Evolutionary conservation across 306 rosid genomes (phyloP).

Genomic region (Vigna reflexopilosa): DNA sequence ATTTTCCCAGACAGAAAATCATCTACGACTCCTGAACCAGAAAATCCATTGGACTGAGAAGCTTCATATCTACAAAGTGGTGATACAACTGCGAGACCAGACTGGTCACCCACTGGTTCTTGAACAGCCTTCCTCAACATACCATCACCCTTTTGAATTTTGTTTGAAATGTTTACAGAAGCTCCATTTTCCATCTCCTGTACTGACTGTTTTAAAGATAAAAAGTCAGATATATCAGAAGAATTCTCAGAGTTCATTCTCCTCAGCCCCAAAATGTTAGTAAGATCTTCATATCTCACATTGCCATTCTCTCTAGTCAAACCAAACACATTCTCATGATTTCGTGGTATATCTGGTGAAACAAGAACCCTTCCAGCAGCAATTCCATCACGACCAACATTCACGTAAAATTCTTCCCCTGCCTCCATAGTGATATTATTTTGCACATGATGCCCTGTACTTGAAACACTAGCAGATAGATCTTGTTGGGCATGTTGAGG

Average conservation of each 20-base stretch:
- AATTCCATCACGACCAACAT: constrained; percentile 55
- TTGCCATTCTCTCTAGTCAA: constrained; percentile 51
- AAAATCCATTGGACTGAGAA: constrained; percentile 52
- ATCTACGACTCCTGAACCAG: constrained; percentile 53
- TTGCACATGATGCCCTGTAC: constrained; percentile 45
- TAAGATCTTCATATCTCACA: constrained; percentile 59
- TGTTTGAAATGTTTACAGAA: constrained; percentile 45
- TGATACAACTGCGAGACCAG: constrained; percentile 40
- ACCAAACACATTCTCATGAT: constrained; percentile 45
- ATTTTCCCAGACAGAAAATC: constrained; percentile 59
- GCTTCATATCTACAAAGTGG: constrained; percentile 51
- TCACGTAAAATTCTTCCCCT: constrained; percentile 52
- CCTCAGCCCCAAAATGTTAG: constrained; percentile 64
- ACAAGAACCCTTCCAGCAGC: constrained; percentile 47
- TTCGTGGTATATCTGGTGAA: constrained; percentile 41
- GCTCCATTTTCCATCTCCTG: constrained; percentile 58
- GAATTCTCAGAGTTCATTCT: constrained; percentile 65
- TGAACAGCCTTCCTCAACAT: constrained; percentile 52
- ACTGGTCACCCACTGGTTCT: constrained; percentile 53
- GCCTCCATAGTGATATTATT: constrained; percentile 46
- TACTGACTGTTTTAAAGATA: constrained; percentile 47
- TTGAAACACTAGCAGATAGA: constrained; percentile 37
- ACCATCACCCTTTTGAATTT: constrained; percentile 49
- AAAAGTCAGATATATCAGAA: constrained; percentile 56
- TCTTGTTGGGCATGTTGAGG: constrained; percentile 52